phyloP scores from a whole-genome alignment of 805 yeast species.

The Candida chilensis region DNA sequence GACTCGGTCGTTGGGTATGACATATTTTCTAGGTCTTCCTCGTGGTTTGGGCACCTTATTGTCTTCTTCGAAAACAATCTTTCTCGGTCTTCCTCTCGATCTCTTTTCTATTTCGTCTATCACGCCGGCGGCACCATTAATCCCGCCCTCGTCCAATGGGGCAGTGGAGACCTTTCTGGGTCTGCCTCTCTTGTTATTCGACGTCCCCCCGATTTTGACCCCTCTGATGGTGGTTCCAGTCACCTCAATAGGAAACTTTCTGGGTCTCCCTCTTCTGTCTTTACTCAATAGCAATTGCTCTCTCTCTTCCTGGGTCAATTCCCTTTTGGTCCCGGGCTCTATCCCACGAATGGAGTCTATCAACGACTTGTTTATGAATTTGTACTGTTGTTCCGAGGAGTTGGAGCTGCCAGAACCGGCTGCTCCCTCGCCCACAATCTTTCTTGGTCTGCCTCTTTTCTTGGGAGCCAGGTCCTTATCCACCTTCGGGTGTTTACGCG shows the following conservation, averaged over 20 bases:
- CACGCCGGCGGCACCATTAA: not conserved
- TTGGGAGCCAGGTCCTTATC: conserved; percentile 6
- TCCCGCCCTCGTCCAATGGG: not conserved
- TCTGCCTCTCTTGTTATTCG: not conserved
- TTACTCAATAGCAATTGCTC: conserved; percentile 25
- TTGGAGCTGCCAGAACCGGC: too few relatives aligned
- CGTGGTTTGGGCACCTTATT: not conserved
- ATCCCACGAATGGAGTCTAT: conserved; percentile 4
- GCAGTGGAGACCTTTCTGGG: not conserved
- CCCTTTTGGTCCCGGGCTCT: conserved; percentile 8
- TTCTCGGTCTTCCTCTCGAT: conserved; percentile 1
- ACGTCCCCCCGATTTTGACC: conserved; percentile 26
- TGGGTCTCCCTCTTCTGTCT: conserved; percentile 40
- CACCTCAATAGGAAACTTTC: conserved; percentile 38
- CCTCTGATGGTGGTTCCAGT: conserved; percentile 35
- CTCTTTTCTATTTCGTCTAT: not conserved
- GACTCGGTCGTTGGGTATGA: too few relatives aligned
- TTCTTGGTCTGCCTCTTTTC: conserved; percentile 31
- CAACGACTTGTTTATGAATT: conserved; percentile 20
- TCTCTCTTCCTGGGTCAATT: conserved; percentile 20
- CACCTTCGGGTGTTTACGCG: not conserved
- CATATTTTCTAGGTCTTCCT: conserved; percentile 1
- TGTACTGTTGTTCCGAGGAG: conserved; percentile 31
- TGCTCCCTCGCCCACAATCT: too few relatives aligned
- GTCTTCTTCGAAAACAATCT: not conserved